Evolutionary conservation across 2,329 filamentous ascomycete species (phyloP).

Genomic region (Pseudogymnoascus destructans): DNA sequence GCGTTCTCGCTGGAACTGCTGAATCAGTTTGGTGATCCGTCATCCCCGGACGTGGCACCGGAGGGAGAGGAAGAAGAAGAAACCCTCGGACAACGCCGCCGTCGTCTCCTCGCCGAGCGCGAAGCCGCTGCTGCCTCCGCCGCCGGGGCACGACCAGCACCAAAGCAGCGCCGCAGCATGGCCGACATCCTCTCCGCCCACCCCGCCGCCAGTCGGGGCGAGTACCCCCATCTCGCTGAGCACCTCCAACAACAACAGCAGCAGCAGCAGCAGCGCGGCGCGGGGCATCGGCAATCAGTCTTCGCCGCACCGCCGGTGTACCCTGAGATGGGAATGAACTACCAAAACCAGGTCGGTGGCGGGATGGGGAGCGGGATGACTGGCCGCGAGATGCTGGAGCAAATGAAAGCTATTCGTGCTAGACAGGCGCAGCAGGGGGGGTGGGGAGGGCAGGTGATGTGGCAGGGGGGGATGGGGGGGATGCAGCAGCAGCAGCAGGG

Average conservation of each 20-base stretch:
- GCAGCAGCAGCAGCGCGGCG: neutral
- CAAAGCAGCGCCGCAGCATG: constrained; percentile 31
- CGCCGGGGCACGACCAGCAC: constrained; percentile 16
- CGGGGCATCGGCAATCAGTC: neutral
- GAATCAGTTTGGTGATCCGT: constrained; percentile 44
- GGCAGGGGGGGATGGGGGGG: constrained; percentile 14
- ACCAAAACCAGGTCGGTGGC: neutral
- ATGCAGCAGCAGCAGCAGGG: constrained; percentile 23
- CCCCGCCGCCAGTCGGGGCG: constrained; percentile 27
- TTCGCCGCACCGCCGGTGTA: neutral
- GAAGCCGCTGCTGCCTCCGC: constrained; percentile 30
- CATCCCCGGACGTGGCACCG: constrained; percentile 17
- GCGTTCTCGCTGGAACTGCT: constrained; percentile 60
- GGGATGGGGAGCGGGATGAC: neutral
- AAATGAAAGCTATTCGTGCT: constrained; percentile 13
- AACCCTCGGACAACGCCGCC: constrained; percentile 64
- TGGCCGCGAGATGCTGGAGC: constrained; percentile 17
- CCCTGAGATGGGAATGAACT: neutral
- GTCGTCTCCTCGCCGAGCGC: constrained; percentile 55
- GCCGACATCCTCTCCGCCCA: constrained; percentile 37
- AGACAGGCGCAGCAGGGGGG: constrained; percentile 14
- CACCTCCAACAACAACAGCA: neutral
- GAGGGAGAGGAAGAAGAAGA: constrained; percentile 47
- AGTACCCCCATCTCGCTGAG: neutral
- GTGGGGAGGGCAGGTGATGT: constrained; percentile 14